These are phyloP conservation scores for Sphaerulina populicola DNA, from an alignment of 2,329 filamentous ascomycete species.

Conservation along the genomic window DNA sequence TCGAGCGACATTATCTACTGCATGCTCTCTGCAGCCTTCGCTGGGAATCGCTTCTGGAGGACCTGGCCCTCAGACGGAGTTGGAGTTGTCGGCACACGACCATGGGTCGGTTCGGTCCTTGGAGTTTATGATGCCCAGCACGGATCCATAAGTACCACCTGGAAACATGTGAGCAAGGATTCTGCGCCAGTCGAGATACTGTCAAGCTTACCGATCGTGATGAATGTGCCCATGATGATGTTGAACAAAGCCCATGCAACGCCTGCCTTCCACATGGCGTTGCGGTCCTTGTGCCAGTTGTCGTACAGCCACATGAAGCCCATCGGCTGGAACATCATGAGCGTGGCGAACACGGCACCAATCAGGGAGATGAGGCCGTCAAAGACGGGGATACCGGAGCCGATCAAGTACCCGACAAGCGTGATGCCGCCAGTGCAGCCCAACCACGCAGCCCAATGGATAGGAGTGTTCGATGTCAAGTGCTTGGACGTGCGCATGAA, in stretches of 20 bases:
- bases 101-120: slow-evolving; percentile 17
- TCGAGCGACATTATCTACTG: background rate
- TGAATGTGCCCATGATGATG: slow-evolving; percentile 34
- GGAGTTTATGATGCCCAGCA: slow-evolving; percentile 35
- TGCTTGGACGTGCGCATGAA: slow-evolving; percentile 24
- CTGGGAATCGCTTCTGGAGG: background rate
- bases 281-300: slow-evolving; percentile 30
- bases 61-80: slow-evolving; percentile 1
- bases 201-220: slow-evolving; percentile 17
- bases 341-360: slow-evolving; percentile 23
- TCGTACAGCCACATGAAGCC: slow-evolving; percentile 40
- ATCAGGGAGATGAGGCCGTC: slow-evolving; percentile 23
- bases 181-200: background rate
- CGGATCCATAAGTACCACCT: slow-evolving; percentile 41
- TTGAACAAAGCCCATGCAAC: slow-evolving; percentile 26
- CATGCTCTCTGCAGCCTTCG: background rate
- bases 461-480: slow-evolving; percentile 20
- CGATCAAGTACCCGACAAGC: slow-evolving; percentile 23
- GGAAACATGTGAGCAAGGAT: background rate
- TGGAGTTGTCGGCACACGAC: slow-evolving; percentile 27
- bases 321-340: slow-evolving; percentile 29
- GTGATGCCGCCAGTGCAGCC: slow-evolving; percentile 19
- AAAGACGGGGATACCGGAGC: slow-evolving; percentile 24
- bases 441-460: slow-evolving; percentile 22
- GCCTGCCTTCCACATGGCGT: slow-evolving; percentile 8